phyloP scores from a whole-genome alignment of 2,329 filamentous ascomycete species.

The Fusarium algeriense region DNA sequence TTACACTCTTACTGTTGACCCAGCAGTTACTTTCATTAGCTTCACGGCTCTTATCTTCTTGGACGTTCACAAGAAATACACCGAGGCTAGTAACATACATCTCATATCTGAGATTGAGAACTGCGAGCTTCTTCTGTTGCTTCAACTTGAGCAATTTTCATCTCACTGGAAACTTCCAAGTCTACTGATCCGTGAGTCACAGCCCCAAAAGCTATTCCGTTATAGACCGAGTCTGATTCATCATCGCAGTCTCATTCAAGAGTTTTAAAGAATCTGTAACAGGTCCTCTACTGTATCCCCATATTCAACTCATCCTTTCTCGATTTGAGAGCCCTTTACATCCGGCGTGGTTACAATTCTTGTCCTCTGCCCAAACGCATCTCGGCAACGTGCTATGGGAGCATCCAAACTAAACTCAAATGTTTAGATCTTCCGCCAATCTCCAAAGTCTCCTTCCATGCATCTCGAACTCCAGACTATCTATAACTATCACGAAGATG shows the following conservation, averaged over 20 bases:
- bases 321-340: neutral
- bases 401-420: neutral
- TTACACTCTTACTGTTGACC: neutral
- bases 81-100: accelerated
- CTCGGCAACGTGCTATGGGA: neutral
- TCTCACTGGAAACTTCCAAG: neutral
- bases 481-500: no score
- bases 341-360: neutral
- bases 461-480: no score
- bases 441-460: no score
- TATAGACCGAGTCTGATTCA: neutral
- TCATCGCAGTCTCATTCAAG: neutral
- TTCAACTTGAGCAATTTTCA: neutral
- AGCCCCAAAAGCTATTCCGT: neutral
- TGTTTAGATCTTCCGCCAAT: neutral
- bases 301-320: neutral
- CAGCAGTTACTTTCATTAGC: neutral
- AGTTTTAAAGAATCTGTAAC: neutral
- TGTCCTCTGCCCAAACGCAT: neutral
- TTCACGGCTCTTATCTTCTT: neutral
- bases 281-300: neutral
- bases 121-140: neutral
- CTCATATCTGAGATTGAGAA: neutral
- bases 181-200: neutral
- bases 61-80: neutral